Conservation (phyloP, 225 moss, liverwort and hornwort species). For the Neckera pumila region DNA sequence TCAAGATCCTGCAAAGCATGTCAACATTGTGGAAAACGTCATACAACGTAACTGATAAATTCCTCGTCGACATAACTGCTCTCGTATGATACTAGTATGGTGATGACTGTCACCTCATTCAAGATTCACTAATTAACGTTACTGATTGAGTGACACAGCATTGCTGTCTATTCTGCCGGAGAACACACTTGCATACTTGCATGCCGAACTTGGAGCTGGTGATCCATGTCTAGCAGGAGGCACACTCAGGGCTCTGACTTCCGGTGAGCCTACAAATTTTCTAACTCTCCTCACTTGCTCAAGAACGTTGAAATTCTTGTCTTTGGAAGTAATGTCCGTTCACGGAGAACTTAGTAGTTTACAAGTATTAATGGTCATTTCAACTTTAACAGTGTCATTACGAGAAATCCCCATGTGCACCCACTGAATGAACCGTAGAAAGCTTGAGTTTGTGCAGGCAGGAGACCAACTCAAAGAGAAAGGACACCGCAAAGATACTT, state of each 20-base stretch:
- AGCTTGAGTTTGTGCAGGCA: not conserved
- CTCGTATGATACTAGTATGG: not conserved
- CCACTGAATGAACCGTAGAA: not conserved
- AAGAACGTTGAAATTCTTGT: not conserved
- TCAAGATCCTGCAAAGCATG: slow-evolving; percentile 23
- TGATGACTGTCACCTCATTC: not conserved
- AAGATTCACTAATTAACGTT: not conserved
- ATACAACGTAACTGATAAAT: not conserved
- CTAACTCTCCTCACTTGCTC: not conserved
- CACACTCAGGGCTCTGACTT: not conserved
- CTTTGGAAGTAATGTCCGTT: not conserved
- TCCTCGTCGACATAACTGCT: not conserved
- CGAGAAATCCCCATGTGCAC: not conserved
- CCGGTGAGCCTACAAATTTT: not conserved
- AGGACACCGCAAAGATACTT: not conserved
- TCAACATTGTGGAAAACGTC: not conserved
- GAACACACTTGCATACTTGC: not conserved
- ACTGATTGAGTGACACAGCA: not conserved
- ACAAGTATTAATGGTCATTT: not conserved
- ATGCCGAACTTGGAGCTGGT: not conserved
- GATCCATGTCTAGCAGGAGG: not conserved
- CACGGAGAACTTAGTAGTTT: not conserved
- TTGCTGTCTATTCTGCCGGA: not conserved
- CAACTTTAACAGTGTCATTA: not conserved
- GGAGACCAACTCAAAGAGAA: not conserved